Evolutionary conservation across 768 basidiomycete species (phyloP), one percentile per base, ranked within the genome.

Genomic region (Termitomyces sp.): DNA sequence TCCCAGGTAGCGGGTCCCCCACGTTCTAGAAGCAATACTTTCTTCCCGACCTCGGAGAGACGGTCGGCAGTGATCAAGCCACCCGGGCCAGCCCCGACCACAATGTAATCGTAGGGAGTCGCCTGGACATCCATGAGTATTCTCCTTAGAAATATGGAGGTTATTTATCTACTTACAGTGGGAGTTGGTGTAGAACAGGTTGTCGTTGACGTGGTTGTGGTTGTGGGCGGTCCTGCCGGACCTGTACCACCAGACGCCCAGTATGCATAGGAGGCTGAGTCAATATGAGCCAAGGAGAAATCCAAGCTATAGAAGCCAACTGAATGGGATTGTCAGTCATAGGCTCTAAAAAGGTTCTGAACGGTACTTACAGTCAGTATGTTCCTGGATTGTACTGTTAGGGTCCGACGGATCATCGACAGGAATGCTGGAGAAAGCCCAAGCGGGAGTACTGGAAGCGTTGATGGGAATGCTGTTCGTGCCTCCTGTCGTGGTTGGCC

Each of bases 271-370:
- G 73, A 68, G n/a, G 69, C 65, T 44, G 67, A 72, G 39, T 77
- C 72, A 11, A 79, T 79, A 54, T 79, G 76, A n/a, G 79, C 78
- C 12, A 55, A 52, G 1, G 77, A 69, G 60, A 74, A 80, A 61
- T 76, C 73, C 44, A 79, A 66, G 52, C 81, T 83, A 66, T 75
- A 86, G 71, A 85, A 84, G 5, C 82, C 83, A 64, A 84, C 83
- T 84, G 54, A 54, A 59, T 28, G 14, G 11, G 53, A 44, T 43
- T 42, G 47, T 30, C n/a, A 42, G 44, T 50, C 12, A 50, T 25
- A 3, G 47, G 35, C 45, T 17, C 19, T 12, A 55, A 14, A 23
- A 42, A 30, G 25, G 32, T 12, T 7, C 30, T 34, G 14, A 23
- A 37, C 52, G 19, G 37, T 23, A 62, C 78, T 63, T 59, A 84